Base-by-base conservation (phyloP, 2,329 filamentous ascomycete genomes). In the Dothistroma septosporum region DNA sequence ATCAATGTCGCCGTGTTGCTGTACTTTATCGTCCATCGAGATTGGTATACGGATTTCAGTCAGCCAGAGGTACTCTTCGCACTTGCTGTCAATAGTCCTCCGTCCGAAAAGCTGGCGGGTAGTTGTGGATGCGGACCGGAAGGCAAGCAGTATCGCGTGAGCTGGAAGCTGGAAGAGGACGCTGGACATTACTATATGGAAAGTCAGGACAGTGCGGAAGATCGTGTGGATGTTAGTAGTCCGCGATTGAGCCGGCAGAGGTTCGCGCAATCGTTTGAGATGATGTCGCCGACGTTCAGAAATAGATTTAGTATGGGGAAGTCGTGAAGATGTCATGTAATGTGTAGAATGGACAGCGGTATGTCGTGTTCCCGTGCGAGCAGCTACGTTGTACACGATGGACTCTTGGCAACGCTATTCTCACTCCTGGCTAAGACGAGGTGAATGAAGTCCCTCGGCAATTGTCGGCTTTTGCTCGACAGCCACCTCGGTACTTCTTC, bases 1-100 rank as follows among this genome's bases (percentile, higher is more conserved):
- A 84, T 89, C 67, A 92, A 90, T 70, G 61, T 87, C 28, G 76
- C 87, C 44, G 89, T 87, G 59, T 76, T 91, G 0, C 69, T 77
- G 1, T 91, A 91, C 74, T 80, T 88, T 64, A 72, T 87, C 55
- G 70, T 83, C 52, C 78, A 84, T 57, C 82, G 64, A 71, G 83
- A 84, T 0, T 81, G 90, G 22, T 53, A 53, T 35, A 53, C 50
- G 28, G 50, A 53, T 7, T 53, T 53, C 28, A 32, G 22, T 35
- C 50, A 53, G 50, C 50, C 50, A 11, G 12, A 24, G 16, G 32
- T 12, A 28, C 53, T 58, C 16, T 70, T 71, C 55, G 61, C 65
- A 0, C 55, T 71, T 7, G 69, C 69, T 1, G 67, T 92, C 56
- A 91, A 91, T 69, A 83, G 79, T 28, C 84, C 84, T 0, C 80